phyloP scores from a whole-genome alignment of 1,284 basidiomycete species.

The Ustanciosporium gigantosporum region DNA sequence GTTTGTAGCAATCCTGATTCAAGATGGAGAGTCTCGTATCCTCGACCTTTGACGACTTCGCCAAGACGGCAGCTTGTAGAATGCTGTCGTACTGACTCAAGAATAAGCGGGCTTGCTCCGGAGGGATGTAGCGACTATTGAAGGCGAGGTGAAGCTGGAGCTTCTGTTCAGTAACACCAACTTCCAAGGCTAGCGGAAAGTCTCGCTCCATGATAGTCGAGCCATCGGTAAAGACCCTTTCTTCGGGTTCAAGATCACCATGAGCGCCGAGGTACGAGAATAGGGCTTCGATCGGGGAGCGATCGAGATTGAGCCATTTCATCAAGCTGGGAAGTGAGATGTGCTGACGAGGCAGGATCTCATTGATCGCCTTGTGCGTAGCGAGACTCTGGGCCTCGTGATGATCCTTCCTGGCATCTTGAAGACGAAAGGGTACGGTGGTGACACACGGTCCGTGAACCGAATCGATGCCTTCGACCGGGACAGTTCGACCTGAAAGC shows the following conservation, averaged over 20 bases:
- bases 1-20: slow-evolving; percentile 32
- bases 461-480: slow-evolving; percentile 19
- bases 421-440: slow-evolving; percentile 47
- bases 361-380: slow-evolving; percentile 16
- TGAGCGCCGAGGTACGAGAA: slow-evolving; percentile 43
- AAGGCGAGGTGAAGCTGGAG: slow-evolving; percentile 36
- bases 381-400: slow-evolving; percentile 4
- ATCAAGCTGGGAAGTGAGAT: slow-evolving; percentile 44
- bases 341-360: slow-evolving; percentile 41
- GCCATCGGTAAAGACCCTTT: slow-evolving; percentile 10
- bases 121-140: slow-evolving; percentile 22
- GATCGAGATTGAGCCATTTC: slow-evolving; percentile 26
- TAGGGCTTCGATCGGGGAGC: slow-evolving; percentile 45
- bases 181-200: slow-evolving; percentile 49
- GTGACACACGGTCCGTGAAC: slow-evolving; percentile 56
- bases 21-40: slow-evolving; percentile 13
- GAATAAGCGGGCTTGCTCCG: slow-evolving; percentile 36
- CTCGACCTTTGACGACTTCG: not conserved
- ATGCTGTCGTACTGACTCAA: slow-evolving; percentile 37
- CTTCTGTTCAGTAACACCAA: slow-evolving; percentile 20
- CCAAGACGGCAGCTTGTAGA: not conserved
- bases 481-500: slow-evolving; percentile 43
- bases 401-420: not conserved
- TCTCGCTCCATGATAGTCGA: slow-evolving; percentile 43
- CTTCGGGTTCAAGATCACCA: not conserved